These are phyloP conservation scores for Sclerospora graminicola DNA, from an alignment of 352 stramenopile species.

Conservation along the genomic window DNA sequence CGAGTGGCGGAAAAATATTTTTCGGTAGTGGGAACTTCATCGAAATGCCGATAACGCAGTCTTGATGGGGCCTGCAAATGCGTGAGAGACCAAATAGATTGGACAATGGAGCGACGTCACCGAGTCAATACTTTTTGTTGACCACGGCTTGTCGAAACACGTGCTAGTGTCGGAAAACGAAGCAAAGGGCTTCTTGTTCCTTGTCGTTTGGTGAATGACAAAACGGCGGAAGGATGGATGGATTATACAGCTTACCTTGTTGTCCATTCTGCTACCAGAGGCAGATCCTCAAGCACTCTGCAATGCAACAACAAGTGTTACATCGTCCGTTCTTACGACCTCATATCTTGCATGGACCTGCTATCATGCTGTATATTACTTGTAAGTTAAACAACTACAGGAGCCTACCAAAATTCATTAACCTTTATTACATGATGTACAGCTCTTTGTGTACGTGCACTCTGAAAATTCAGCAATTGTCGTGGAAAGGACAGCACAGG, in stretches of 20 bases:
- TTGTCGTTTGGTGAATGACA: constrained; percentile 21
- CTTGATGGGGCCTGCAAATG: background rate
- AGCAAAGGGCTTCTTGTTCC: constrained; percentile 7
- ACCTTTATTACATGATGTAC: too few species aligned
- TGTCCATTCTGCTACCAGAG: constrained; percentile 6
- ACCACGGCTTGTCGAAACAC: background rate
- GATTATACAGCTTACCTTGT: constrained; percentile 1
- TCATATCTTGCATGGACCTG: too few species aligned
- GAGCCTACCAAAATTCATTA: too few species aligned
- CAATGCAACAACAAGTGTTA: constrained; percentile 11
- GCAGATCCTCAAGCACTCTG: constrained; percentile 17
- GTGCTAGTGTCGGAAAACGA: constrained; percentile 6
- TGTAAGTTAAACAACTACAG: too few species aligned
- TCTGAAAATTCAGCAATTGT: too few species aligned
- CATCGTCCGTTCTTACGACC: constrained; percentile 8
- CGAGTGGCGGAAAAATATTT: constrained; percentile 33
- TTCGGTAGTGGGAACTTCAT: constrained; percentile 52
- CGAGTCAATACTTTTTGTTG: background rate
- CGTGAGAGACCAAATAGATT: background rate
- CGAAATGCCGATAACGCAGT: background rate
- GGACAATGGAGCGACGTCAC: background rate
- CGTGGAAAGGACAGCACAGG: too few species aligned
- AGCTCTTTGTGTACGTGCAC: too few species aligned
- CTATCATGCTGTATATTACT: too few species aligned
- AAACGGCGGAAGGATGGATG: constrained; percentile 16